A percentile compares a stretch with the other conserved stretches of the same genome.
These are phyloP conservation scores for Candida anglica DNA, from an alignment of 805 yeast genomes.

Conservation along the genomic window DNA sequence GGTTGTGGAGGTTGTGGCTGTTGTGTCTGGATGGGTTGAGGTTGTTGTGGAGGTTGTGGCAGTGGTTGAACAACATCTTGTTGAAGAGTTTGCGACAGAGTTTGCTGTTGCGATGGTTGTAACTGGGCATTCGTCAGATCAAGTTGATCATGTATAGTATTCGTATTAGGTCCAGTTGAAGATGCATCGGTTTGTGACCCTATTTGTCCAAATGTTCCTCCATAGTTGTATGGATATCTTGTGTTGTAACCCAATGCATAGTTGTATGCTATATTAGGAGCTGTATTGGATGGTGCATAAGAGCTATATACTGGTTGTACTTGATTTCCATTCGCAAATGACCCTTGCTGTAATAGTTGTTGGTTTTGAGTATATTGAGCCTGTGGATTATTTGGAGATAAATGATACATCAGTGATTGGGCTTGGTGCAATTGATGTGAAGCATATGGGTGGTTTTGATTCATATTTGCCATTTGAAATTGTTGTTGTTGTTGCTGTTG, in stretches of 20 bases:
- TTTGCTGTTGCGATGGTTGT: not conserved
- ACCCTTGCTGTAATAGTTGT: slow-evolving; percentile 2
- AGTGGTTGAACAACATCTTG: slow-evolving; percentile 1
- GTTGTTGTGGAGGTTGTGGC: slow-evolving; percentile 3
- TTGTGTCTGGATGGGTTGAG: slow-evolving; percentile 2
- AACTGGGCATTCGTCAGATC: no score
- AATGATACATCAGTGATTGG: slow-evolving; percentile 2
- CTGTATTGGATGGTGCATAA: not conserved
- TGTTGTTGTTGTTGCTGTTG: slow-evolving; percentile 4
- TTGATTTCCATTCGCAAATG: no score
- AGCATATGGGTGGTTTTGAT: not conserved
- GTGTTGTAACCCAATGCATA: not conserved
- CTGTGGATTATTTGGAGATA: not conserved
- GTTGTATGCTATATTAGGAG: slow-evolving; percentile 1
- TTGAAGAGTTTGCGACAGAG: slow-evolving; percentile 1
- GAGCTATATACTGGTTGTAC: slow-evolving; percentile 1
- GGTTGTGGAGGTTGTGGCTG: slow-evolving; percentile 5
- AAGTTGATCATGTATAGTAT: no score
- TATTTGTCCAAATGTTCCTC: not conserved
- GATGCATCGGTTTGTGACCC: slow-evolving; percentile 5
- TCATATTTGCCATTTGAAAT: slow-evolving; percentile 1
- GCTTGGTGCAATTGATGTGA: slow-evolving; percentile 1
- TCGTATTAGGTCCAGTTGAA: no score
- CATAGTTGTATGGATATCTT: slow-evolving; percentile 1
- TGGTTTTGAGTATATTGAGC: slow-evolving; percentile 1